Percentiles rank a stretch among this genome's conserved stretches.
Conservation (phyloP, 192 early-diverging fungal genomes). For the Dissophora ornata region DNA sequence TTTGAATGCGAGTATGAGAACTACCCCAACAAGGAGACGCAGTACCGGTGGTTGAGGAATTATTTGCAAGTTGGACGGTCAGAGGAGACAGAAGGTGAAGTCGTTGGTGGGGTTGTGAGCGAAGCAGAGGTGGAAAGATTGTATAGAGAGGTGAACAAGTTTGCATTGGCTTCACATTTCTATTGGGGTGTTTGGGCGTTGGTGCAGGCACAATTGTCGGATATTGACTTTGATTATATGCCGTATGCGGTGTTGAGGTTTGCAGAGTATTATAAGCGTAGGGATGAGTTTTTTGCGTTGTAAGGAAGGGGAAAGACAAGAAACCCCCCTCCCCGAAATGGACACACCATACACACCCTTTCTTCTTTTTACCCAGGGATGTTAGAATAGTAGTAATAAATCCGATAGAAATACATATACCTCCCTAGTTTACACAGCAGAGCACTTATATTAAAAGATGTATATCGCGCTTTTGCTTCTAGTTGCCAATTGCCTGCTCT, state of each 20-base stretch:
- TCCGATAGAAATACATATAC: no score
- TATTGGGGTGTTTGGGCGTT: constrained; percentile 91
- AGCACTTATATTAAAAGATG: no score
- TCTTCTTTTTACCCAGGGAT: no score
- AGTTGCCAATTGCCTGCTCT: no score
- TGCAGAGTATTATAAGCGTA: constrained; percentile 76
- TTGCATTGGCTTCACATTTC: constrained; percentile 90
- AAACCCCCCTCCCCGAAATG: no score
- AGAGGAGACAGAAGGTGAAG: constrained; percentile 14
- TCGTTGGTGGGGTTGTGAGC: neutral
- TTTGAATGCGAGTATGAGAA: constrained; percentile 94
- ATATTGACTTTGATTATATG: constrained; percentile 97
- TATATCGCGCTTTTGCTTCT: no score
- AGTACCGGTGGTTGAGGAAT: constrained; percentile 78
- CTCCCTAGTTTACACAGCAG: no score
- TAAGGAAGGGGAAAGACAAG: constrained; percentile 3
- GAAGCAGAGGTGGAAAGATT: constrained; percentile 68
- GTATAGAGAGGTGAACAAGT: constrained; percentile 82
- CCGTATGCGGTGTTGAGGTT: constrained; percentile 87
- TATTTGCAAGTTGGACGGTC: constrained; percentile 71
- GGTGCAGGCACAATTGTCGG: constrained; percentile 87
- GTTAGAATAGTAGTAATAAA: no score
- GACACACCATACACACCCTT: no score
- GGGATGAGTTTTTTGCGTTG: constrained; percentile 59
- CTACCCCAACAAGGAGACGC: constrained; percentile 79